Percentiles rank a stretch among this genome's conserved stretches.
Conservation (phyloP, 2,329 filamentous ascomycete genomes). For the Acrodontium crateriforme region DNA sequence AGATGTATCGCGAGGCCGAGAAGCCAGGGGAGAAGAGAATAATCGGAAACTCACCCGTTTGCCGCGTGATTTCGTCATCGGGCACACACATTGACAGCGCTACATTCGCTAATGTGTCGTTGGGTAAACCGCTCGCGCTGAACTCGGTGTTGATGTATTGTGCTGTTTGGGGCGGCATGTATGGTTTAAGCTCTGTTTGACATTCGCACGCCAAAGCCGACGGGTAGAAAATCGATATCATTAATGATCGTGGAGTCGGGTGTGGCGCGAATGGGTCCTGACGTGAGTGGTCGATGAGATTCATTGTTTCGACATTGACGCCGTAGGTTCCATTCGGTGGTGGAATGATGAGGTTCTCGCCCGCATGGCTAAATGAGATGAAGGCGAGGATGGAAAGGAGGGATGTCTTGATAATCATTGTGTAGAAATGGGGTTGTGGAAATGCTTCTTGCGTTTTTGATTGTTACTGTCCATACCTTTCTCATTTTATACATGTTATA, state of each 20-base stretch:
- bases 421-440: too few species aligned
- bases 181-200: slow-evolving; percentile 3
- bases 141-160: slow-evolving; percentile 5
- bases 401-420: too few species aligned
- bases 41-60: slow-evolving; percentile 11
- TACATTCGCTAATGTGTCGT: slow-evolving; percentile 2
- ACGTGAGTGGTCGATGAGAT: slow-evolving; percentile 22
- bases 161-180: slow-evolving; percentile 11
- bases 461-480: too few species aligned
- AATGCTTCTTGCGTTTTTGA: too few species aligned
- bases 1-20: slow-evolving; percentile 30
- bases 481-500: too few species aligned
- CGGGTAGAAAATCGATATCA: slow-evolving; percentile 8
- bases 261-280: slow-evolving; percentile 17
- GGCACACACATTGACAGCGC: too few species aligned
- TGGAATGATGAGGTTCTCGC: too few species aligned
- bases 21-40: slow-evolving; percentile 33
- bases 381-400: too few species aligned
- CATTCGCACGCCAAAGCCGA: slow-evolving; percentile 1
- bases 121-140: slow-evolving; percentile 3
- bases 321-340: too few species aligned
- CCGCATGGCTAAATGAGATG: too few species aligned
- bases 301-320: too few species aligned
- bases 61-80: too few species aligned
- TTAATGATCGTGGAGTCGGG: slow-evolving; percentile 2